These are phyloP conservation scores for Potentilla sterilis DNA, from an alignment of 306 rosid species.

Conservation along the genomic window DNA sequence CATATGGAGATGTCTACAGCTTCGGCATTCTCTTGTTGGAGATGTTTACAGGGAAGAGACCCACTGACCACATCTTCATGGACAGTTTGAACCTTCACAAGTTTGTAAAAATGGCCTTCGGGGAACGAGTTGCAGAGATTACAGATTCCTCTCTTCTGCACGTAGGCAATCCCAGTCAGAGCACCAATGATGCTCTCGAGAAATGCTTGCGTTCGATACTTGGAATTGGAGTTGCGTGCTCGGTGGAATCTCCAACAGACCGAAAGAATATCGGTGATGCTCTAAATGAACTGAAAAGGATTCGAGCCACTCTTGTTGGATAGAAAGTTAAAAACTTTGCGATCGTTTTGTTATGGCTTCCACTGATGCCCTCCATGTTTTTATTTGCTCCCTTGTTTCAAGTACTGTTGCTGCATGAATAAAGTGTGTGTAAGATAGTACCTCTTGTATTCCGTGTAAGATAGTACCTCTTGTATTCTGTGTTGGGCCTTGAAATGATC, in stretches of 20 bases:
- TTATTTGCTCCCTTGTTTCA: background rate
- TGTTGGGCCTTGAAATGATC: background rate
- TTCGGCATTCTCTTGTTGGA: conserved; percentile 11
- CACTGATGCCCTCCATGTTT: background rate
- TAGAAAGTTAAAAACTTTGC: background rate
- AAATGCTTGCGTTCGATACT: background rate
- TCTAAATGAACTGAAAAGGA: background rate
- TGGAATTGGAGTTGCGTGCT: background rate
- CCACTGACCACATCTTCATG: background rate
- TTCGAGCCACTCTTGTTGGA: background rate
- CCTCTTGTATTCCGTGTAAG: background rate
- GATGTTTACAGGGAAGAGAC: conserved; percentile 11
- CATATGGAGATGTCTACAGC: conserved; percentile 7
- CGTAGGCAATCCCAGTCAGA: background rate
- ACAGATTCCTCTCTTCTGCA: background rate
- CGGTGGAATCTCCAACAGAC: background rate
- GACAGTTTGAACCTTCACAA: conserved; percentile 1
- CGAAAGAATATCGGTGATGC: background rate
- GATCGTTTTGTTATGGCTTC: background rate
- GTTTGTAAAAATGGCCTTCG: background rate
- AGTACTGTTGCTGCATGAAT: background rate
- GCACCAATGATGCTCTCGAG: background rate
- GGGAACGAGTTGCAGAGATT: background rate
- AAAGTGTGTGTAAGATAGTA: background rate
- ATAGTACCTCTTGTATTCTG: background rate